Evolutionary conservation across 768 basidiomycete genomes (phyloP), one percentile per base, ranked within the genome.

Genomic region (Galerina sulciceps): DNA sequence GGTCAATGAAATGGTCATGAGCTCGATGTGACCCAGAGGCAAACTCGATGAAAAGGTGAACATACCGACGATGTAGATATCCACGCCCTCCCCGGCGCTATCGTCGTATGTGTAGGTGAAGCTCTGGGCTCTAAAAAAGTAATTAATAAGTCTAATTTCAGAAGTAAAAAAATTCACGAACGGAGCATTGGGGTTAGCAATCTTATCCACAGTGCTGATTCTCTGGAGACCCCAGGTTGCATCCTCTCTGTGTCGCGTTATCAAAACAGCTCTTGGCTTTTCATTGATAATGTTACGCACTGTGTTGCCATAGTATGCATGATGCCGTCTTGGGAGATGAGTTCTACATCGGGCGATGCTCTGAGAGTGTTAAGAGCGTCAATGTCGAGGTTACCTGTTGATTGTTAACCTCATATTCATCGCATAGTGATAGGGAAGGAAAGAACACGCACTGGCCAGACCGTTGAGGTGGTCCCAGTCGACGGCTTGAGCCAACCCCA

Each of bases 61-160:
- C 34, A 43, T 43, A 76, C 76, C 80, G 55, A 81, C 66, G 55
- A 80, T 62, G 58, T 79, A 81, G 57, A 82, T 71, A 61, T 76
- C 75, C 36, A 75, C 76, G n/a, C 73, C 75, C 15, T 49, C 35
- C 10, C 76, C 76, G 13, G 69, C 75, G 20, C 67, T 42, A 20
- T 55, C 55, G 42, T 74, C 68, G 57, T 71, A 78, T 5, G 64
- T 72, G 55, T 71, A 74, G 14, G 55, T 62, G 56, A 63, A 74
- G 10, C 48, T 65, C 26, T 63, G 43, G 34, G 47, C 45, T 5
- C 64, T 68, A 43, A 10, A 44, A 42, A 17, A 18, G 9, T 6
- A 1, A 3, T 34, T 18, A 17, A 42, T 37, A 13, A 46, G 40
- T 14, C 31, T 44, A 3, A 3, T 37, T 18, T 26, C 10, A n/a